Evolutionary conservation across 305 asterid genomes (phyloP), one percentile per base, ranked within the genome.

Genomic region (Fraxinus velutina): DNA sequence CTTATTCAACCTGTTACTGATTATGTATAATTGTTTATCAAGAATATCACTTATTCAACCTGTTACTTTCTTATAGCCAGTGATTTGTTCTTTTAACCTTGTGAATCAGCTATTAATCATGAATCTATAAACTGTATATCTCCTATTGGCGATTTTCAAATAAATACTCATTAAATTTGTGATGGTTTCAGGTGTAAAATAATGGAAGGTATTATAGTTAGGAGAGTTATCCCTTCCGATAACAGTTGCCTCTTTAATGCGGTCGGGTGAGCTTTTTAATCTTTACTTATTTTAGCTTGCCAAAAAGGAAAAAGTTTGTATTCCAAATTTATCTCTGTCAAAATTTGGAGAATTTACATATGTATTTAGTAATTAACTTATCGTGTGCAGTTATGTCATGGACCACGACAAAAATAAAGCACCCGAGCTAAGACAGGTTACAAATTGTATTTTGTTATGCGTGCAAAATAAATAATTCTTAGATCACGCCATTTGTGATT

Each of bases 221-320:
- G 98, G 84, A 90, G 99, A 86, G 96, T 96, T 44, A 96, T 96
- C 79, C 96, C 93, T 79, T 94, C 99, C 12, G 99, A 96, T 86
- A 96, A 96, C 87, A 92, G 97, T 86, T 96, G 99, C 85, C 97
- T 94, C 80, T 96, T 96, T 83, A 94, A 92, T 85, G 98, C 98
- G n/a, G 96, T 96, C 47, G 97, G 99, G 98, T 95, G 91, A 87
- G 88, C 33, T 37, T 75, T 86, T 30, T 52, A 50, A 68, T 79
- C 84, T 73, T 76, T 44, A 22, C 27, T 19, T 60, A 44, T 29
- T 75, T 81, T 71, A 55, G 27, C 71, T 75, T 62, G 71, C 15
- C 8, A 8, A 73, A n/a, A 80, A 78, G 79, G 39, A 13, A 55
- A 44, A 74, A 42, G 34, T 77, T 5, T 60, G 34, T 76, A n/a